Evolutionary conservation across 345 rosid genomes (phyloP), one percentile per base, ranked within the genome.

Genomic region (Psidium friedrichsthalianum): DNA sequence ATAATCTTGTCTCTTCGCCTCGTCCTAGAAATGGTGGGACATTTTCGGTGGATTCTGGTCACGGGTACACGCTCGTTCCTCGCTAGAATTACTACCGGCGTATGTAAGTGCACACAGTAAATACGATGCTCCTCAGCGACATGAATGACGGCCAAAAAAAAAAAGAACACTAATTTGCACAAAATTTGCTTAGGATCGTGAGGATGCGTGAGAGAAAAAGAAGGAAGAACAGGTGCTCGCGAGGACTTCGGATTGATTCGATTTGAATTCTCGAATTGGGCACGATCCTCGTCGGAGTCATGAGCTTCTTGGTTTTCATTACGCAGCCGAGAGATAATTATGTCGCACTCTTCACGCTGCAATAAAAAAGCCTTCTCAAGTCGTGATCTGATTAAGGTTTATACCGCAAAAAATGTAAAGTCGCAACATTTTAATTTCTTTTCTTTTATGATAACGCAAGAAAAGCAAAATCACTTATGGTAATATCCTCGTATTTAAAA

Each of bases 361-460:
- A 2, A 6, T 27, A 0, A 18, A n/a, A 4, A 2, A 16, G 20
- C 6, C 1, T 9, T 8, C 9, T 15, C 21, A 1, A 32, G 24
- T 3, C 6, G 27, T 11, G 27, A 56, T 56, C 2, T 1, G 29
- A 24, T 56, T 4, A 11, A 4, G 6, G 1, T 32, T 18, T 36
- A 15, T 32, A 11, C 5, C 3, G 1, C 6, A 3, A 9, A 9
- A 69, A 32, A 69, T 4, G 24, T 4, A 8, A 18, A 3, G 8
- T 64, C 44, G 12, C 22, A 1, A 2, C 2, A 2, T 64, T 16
- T 32, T 16, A 16, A 8, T 29, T 64, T 16, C 22, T 8, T 7
- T 54, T 14, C 0, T 15, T 29, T 3, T 5, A 29, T 15, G 40
- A 61, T 3, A 61, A 14, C 21, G 0, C 2, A 5, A 0, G 3